Base-by-base conservation (phyloP, 73 alveolate genomes). In the Loxodes magnus region DNA sequence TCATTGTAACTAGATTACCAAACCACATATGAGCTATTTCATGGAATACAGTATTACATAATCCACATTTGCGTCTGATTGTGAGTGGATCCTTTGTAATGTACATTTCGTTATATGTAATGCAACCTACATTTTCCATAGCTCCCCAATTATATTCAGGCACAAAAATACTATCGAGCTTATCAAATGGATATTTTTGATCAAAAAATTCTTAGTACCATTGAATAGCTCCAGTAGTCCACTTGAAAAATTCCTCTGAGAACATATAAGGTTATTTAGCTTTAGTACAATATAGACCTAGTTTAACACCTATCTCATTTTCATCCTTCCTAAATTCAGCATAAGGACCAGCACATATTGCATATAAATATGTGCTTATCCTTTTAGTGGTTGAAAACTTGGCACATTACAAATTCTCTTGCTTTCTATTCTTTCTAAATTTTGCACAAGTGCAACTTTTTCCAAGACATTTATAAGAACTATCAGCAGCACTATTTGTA, bases 21-120 rank as follows among this genome's bases (percentile, higher is more conserved):
- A 93, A 93, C 98, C 99, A 93, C 96, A 86, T 89, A 69, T 93
- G 99, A n/a, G 96, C 88, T 12, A 93, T 65, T 55, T 93, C 99
- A 71, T 93, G 99, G n/a, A 85, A 80, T 5, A 77, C 51, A 16
- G 97, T 86, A 33, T 72, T 76, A 10, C 46, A 53, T 27, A 53
- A 39, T 24, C 52, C n/a, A n/a, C n/a, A n/a, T n/a, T n/a, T n/a
- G n/a, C n/a, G n/a, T n/a, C n/a, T n/a, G n/a, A n/a, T n/a, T n/a
- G n/a, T 61, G 1, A 82, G 76, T 16, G 83, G 90, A 10, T 74
- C 93, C 67, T 77, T 82, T 66, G 79, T 84, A 35, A 93, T 58
- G 54, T 89, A 90, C 5, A 58, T 58, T 59, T 93, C 99, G 62
- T 91, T 90, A 51, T 80, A 78, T 14, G 98, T 93, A 29, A 93